Conservation (phyloP, 2,329 filamentous ascomycete genomes). For the Zasmidium angulare region DNA sequence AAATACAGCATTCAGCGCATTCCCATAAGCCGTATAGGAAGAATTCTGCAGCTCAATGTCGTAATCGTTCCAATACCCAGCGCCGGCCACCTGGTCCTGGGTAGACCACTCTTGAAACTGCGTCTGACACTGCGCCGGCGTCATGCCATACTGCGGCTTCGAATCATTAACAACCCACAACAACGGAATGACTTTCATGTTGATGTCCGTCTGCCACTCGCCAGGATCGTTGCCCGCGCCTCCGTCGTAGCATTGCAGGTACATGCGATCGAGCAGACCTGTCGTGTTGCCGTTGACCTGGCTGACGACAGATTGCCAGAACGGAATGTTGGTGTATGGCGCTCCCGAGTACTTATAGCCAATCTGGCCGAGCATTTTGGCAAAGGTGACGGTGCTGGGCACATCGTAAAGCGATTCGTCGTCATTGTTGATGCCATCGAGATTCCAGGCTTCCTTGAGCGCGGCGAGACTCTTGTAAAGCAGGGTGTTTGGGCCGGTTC, state of each 20-base stretch:
- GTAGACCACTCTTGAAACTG: neutral
- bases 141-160: conserved; percentile 1
- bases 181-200: conserved; percentile 1
- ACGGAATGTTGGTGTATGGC: conserved; percentile 4
- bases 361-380: conserved; percentile 1
- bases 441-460: conserved; percentile 2
- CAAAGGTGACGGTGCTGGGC: conserved; percentile 1
- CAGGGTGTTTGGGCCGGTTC: neutral
- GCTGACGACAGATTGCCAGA: neutral
- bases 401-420: conserved; percentile 6
- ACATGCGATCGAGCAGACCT: neutral
- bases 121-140: neutral
- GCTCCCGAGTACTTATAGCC: conserved; percentile 4
- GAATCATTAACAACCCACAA: conserved; percentile 6
- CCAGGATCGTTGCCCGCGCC: conserved; percentile 3
- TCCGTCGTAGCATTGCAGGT: conserved; percentile 9
- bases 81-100: neutral
- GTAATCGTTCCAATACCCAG: conserved; percentile 7
- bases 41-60: conserved; percentile 5
- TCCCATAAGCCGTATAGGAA: neutral
- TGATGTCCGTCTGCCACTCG: neutral
- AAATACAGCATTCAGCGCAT: conserved; percentile 1
- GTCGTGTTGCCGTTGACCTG: neutral
- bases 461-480: neutral
- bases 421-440: conserved; percentile 9